Base-by-base conservation (phyloP, 208 protist genomes). In the Leishmania aethiopica region DNA sequence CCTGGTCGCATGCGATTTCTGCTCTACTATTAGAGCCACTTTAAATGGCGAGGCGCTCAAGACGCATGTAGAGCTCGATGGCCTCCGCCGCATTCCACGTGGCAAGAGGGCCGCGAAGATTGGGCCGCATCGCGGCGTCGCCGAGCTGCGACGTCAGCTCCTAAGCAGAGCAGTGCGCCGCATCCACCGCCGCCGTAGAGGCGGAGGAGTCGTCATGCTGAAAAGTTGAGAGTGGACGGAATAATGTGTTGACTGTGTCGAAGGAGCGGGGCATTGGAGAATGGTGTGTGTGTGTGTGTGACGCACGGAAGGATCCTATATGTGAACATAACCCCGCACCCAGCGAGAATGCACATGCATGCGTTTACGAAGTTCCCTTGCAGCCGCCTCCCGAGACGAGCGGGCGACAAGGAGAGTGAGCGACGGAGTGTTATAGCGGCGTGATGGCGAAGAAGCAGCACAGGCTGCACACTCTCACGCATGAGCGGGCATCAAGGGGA, bases 11-110 rank as follows among this genome's bases (percentile, higher is more conserved):
- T 70, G 49, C 15, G 49, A 10, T 53, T 53, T 13, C 49, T 17
- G 49, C 10, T 17, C 49, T 53, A 10, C 49, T 59, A 42, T 85
- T 79, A 13, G 42, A 37, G 5, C 83, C 83, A 35, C 51, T 35
- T 37, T 88, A 73, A 22, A 84, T 85, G 10, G 86, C 89, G n/a
- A 76, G 84, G 32, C 86, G 84, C 75, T 90, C 82, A 3, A 84
- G 78, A 11, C 83, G 84, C 71, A 92, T 59, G 69, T 86, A 89
- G 49, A 91, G 77, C 13, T 84, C 81, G 49, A 90, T 89, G 28
- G 86, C 49, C n/a, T 13, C 69, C 6, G 42, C 40, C 40, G 69
- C 3, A 42, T 82, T 83, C 80, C 80, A 83, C 47, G 72, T 17
- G 28, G 64, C 64, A 32, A 37, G 32, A 37, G 17, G 64, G 0